Base-by-base conservation (phyloP, 495 filamentous ascomycete genomes). In the Aspergillus sclerotioniger region DNA sequence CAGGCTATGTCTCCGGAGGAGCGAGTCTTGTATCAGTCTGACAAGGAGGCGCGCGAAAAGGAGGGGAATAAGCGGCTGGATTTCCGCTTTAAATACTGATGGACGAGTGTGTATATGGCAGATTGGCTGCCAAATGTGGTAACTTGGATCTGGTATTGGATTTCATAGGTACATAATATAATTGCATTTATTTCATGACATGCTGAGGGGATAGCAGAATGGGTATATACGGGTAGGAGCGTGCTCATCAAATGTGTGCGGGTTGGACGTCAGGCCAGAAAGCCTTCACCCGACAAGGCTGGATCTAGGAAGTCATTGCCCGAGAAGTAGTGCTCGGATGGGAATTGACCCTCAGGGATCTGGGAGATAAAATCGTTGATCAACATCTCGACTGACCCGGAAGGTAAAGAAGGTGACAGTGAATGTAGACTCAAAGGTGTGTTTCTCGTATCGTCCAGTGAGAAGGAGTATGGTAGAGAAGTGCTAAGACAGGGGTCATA, bases 21-120 rank as follows among this genome's bases (percentile, higher is more conserved):
- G 43, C 63, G 61, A 33, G 53, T 67, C 1, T 50, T 53, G 0
- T 77, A 80, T 61, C 64, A 72, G 44, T 47, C 63, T 16, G 67
- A 75, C 41, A 53, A 63, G 15, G 63, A 29, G 21, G 67, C 65
- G 6, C 60, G 74, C 8, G 71, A 72, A 51, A 44, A 60, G 29
- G 72, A 74, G 3, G 71, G 72, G 9, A 76, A 72, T 46, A 68
- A 69, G 64, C 59, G 75, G 31, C 50, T 78, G 53, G 75, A 77
- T 39, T 76, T 77, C 60, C 60, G 67, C 25, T 77, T 74, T 46
- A 65, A 63, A 29, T 69, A 69, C 20, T 71, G 44, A 55, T 13
- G 43, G 43, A 12, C 8, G 37, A 41, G 13, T 15, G 37, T 2
- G 33, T 37, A 37, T 15, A 41, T 41, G 37, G n/a, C 5, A 41